These are phyloP conservation scores for Xerocomellus dryophilus DNA, from an alignment of 768 basidiomycete species.

Conservation along the genomic window DNA sequence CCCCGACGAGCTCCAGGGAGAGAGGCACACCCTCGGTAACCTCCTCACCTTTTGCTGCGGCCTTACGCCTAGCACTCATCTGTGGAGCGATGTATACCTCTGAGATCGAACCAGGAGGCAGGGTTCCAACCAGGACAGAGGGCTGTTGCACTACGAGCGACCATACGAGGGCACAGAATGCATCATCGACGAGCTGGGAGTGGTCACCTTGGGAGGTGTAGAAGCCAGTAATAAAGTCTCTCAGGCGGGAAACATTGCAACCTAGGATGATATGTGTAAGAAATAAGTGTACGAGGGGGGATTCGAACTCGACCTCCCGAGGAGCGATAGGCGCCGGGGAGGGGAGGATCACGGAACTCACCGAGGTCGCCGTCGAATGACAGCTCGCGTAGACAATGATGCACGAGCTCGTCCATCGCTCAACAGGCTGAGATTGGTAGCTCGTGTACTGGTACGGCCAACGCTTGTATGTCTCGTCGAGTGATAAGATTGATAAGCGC, in stretches of 20 bases:
- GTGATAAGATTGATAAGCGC: slow-evolving; percentile 3
- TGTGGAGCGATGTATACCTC: slow-evolving; percentile 82
- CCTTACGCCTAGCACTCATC: slow-evolving; percentile 62
- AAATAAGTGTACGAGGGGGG: slow-evolving; percentile 34
- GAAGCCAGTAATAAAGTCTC: slow-evolving; percentile 66
- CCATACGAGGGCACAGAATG: slow-evolving; percentile 81
- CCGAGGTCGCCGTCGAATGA: slow-evolving; percentile 90
- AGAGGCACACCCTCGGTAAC: slow-evolving; percentile 41
- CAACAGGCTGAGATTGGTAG: background rate
- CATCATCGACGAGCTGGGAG: slow-evolving; percentile 65
- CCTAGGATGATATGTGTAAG: slow-evolving; percentile 43
- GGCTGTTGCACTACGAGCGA: slow-evolving; percentile 72
- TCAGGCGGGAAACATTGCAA: slow-evolving; percentile 67
- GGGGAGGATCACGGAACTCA: slow-evolving; percentile 39
- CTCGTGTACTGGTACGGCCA: background rate
- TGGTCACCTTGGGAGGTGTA: slow-evolving; percentile 43
- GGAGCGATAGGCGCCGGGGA: background rate
- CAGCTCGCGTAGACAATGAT: slow-evolving; percentile 80
- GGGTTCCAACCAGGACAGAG: slow-evolving; percentile 69
- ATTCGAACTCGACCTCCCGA: slow-evolving; percentile 42
- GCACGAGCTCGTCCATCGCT: slow-evolving; percentile 75
- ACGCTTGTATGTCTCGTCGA: background rate
- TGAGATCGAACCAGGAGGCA: slow-evolving; percentile 54
- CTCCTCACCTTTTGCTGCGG: slow-evolving; percentile 53
- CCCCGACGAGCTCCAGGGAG: slow-evolving; percentile 50